Percentiles rank a stretch among this genome's conserved stretches.
Conservation (phyloP, 352 stramenopile species). For the Hyaloperonospora arabidopsidis region DNA sequence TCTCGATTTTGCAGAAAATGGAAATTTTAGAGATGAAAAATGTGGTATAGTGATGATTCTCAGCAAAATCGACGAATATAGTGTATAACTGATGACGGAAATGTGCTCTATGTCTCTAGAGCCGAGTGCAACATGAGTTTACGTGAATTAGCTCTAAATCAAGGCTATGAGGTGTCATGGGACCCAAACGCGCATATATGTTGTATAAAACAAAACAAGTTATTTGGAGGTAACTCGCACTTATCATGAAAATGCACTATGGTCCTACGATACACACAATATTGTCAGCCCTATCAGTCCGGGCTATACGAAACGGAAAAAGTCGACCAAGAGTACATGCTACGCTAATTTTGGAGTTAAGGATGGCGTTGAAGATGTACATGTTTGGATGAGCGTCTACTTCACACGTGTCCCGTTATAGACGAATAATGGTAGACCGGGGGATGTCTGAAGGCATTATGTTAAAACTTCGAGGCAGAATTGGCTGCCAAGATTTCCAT, state of each 20-base stretch:
- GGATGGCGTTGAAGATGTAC: slow-evolving; percentile 3
- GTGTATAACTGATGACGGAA: slow-evolving; percentile 2
- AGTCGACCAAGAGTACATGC: neutral
- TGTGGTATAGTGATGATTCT: neutral
- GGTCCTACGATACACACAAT: slow-evolving; percentile 1
- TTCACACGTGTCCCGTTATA: slow-evolving; percentile 6
- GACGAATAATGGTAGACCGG: slow-evolving; percentile 4
- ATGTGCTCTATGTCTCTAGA: slow-evolving; percentile 7
- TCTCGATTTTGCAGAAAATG: neutral
- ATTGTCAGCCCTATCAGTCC: too few species aligned
- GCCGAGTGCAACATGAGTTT: slow-evolving; percentile 10
- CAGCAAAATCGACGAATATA: neutral
- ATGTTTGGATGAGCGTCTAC: slow-evolving; percentile 8
- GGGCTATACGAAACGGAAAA: too few species aligned
- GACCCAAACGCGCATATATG: slow-evolving; percentile 1
- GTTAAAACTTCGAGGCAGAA: neutral
- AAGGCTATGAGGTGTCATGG: slow-evolving; percentile 8
- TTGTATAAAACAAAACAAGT: slow-evolving; percentile 1
- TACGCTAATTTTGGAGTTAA: slow-evolving; percentile 5
- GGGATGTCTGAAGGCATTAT: slow-evolving; percentile 4
- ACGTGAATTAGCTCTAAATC: neutral
- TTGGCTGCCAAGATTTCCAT: slow-evolving; percentile 1
- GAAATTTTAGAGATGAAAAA: neutral
- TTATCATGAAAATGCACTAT: slow-evolving; percentile 3
- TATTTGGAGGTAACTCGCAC: slow-evolving; percentile 9